Base-by-base conservation (phyloP, 768 basidiomycete species). In the Tulasnella sp. region DNA sequence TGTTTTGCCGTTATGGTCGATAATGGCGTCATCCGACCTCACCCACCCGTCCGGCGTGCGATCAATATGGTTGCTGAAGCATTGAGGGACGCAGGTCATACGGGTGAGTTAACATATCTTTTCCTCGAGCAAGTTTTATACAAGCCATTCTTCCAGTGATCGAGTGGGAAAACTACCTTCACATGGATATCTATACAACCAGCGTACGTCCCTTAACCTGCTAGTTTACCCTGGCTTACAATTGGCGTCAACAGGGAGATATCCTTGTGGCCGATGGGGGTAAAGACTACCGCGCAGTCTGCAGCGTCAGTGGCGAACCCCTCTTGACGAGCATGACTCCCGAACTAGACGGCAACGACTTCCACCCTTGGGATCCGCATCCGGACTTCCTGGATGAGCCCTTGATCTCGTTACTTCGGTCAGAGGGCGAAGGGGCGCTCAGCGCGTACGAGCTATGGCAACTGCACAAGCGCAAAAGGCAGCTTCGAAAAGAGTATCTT, bases 361-460 rank as follows among this genome's bases (percentile, higher is more conserved):
- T 21, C 15, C 43, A 60, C 25, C 42, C 42, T 4, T 58, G 52
- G 59, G 58, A 54, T 12, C 39, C 57, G 27, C 41, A 45, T 37
- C 46, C 60, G 8, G 53, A 48, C 9, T 35, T 29, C 37, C 35
- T 37, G 17, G 59, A 53, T 31, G 59, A 53, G 50, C 41, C 32
- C n/a, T 41, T 60, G 25, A 40, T 60, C 15, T 29, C 40, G 1
- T 19, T 29, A 23, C 23, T 39, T 56, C 43, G 45, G 63, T 43
- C 32, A 17, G 31, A 37, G 2, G 48, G 61, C 29, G 56, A 1
- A 32, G 31, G 15, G 9, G 60, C 60, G 11, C 60, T 73, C 9
- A 74, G 76, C 1, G 79, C 83, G 0, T 83, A 77, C 63, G 71
- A 80, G 46, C 72, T 83, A 17, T 89, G 84, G 84, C 78, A 84